phyloP scores from a whole-genome alignment of 2,329 filamentous ascomycete species.

The Venturia nashicola region DNA sequence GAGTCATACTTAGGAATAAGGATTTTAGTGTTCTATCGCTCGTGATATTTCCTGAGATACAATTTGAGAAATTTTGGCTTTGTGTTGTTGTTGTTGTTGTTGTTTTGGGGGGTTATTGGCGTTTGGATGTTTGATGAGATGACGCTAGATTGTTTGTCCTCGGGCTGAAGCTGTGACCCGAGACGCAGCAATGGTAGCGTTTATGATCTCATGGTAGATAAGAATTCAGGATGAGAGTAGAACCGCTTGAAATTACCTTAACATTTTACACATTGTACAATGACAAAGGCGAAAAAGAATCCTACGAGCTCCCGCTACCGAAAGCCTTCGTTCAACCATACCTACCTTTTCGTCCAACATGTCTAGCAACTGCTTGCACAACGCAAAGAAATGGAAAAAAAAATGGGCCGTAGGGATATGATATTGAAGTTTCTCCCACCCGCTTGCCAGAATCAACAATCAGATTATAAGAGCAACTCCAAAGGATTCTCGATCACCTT shows the following conservation, averaged over 20 bases:
- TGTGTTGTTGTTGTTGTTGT: too few relatives aligned
- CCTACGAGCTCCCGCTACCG: background rate
- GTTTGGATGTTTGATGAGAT: too few relatives aligned
- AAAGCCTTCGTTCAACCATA: background rate
- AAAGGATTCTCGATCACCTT: constrained; percentile 95
- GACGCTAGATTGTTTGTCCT: too few relatives aligned
- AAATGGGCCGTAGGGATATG: background rate
- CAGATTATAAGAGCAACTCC: constrained; percentile 68
- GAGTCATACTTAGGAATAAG: too few relatives aligned
- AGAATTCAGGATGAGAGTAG: background rate
- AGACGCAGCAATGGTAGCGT: too few relatives aligned
- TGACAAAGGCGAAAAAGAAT: background rate
- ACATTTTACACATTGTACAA: background rate
- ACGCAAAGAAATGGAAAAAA: background rate
- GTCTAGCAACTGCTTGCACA: background rate
- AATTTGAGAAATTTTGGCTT: too few relatives aligned
- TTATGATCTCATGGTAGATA: too few relatives aligned
- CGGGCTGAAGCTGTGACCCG: too few relatives aligned
- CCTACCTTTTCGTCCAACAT: background rate
- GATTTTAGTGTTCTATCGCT: too few relatives aligned
- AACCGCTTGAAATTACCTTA: background rate
- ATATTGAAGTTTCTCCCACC: background rate
- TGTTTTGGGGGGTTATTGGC: too few relatives aligned
- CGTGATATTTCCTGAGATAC: too few relatives aligned
- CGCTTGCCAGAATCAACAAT: background rate